These are phyloP conservation scores for Ophiostoma ulmi DNA, from an alignment of 2,329 filamentous ascomycete genomes.

Conservation along the genomic window DNA sequence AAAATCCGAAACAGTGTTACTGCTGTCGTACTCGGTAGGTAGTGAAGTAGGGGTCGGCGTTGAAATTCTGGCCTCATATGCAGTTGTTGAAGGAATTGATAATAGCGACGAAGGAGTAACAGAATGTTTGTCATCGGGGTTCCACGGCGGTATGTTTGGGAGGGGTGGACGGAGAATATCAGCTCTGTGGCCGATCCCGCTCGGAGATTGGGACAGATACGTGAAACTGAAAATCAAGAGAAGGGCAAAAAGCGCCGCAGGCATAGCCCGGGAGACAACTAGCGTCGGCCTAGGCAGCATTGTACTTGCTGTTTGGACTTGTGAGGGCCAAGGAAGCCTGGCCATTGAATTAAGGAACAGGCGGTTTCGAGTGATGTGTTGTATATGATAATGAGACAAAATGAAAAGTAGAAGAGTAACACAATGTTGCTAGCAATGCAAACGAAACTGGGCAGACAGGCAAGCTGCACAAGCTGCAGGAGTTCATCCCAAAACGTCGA, in stretches of 20 bases:
- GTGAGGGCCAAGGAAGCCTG: background rate
- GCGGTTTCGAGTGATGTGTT: background rate
- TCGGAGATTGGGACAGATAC: background rate
- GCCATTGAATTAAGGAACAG: background rate
- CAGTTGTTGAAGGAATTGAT: background rate
- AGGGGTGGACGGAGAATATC: background rate
- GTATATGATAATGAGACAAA: background rate
- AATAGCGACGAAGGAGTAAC: background rate
- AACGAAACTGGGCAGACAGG: background rate
- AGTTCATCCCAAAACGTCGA: background rate
- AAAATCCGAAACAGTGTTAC: constrained; percentile 17
- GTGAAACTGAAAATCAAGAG: background rate
- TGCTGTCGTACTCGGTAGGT: constrained; percentile 18
- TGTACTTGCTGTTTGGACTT: background rate
- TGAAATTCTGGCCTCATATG: background rate
- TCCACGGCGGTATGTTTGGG: background rate
- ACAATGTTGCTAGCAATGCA: background rate
- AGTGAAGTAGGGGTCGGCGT: background rate
- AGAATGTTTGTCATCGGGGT: background rate
- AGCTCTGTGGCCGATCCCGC: background rate
- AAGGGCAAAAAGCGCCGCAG: background rate
- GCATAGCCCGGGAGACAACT: background rate
- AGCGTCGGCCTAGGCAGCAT: background rate
- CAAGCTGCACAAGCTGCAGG: background rate
- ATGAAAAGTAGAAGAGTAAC: background rate